Percentiles rank a stretch among this genome's conserved stretches.
Conservation (phyloP, 2,329 filamentous ascomycete species). For the Curvularia hawaiiensis region DNA sequence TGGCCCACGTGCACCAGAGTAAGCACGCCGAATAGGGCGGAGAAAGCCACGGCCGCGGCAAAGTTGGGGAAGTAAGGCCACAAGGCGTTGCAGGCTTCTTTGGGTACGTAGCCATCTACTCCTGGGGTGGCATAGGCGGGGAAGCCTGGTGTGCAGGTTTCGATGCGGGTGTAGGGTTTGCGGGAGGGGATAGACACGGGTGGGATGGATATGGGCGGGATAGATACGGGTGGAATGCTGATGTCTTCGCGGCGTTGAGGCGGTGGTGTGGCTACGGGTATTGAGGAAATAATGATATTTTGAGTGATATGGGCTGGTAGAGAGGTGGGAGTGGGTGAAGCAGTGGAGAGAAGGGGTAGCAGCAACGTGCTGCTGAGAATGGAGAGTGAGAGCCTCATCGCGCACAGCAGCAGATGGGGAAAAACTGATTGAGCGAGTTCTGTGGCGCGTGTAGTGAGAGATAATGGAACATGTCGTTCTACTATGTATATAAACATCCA, state of each 20-base stretch:
- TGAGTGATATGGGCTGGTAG: slow-evolving; percentile 10
- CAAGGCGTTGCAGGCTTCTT: slow-evolving; percentile 26
- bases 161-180: background rate
- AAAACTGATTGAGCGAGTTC: slow-evolving; percentile 7
- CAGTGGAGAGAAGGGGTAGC: background rate
- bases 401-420: slow-evolving; percentile 9
- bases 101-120: slow-evolving; percentile 27
- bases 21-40: slow-evolving; percentile 25
- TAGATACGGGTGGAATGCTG: slow-evolving; percentile 14
- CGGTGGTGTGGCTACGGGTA: slow-evolving; percentile 10
- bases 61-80: slow-evolving; percentile 31
- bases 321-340: slow-evolving; percentile 4
- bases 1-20: slow-evolving; percentile 24
- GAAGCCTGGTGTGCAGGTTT: slow-evolving; percentile 24
- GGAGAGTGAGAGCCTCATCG: slow-evolving; percentile 20
- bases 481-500: slow-evolving; percentile 11
- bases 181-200: background rate
- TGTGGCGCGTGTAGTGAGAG: slow-evolving; percentile 3
- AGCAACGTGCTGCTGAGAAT: background rate
- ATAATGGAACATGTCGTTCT: background rate
- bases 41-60: slow-evolving; percentile 26
- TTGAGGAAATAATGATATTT: slow-evolving; percentile 6
- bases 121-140: slow-evolving; percentile 24
- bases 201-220: background rate
- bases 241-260: slow-evolving; percentile 20